Conservation (phyloP, 176 grass and related monocot species). For the Paspalum notatum region DNA sequence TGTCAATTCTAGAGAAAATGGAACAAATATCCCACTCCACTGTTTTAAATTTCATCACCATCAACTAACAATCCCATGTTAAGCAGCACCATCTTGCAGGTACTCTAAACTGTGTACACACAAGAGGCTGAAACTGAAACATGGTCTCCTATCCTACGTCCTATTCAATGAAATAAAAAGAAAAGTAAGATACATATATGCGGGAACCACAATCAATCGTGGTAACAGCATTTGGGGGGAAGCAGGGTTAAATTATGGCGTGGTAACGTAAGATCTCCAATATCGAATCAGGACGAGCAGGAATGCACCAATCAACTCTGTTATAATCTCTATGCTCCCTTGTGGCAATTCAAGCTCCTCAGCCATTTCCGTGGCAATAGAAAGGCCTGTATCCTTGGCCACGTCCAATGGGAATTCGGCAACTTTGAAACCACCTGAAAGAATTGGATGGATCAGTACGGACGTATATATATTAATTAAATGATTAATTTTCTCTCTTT, state of each 20-base stretch:
- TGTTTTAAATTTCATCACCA: conserved; percentile 41
- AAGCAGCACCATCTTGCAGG: conserved; percentile 29
- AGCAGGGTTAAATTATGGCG: conserved; percentile 29
- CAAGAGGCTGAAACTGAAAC: conserved; percentile 34
- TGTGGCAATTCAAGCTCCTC: conserved; percentile 35
- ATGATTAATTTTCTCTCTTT: not conserved
- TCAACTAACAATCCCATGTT: conserved; percentile 26
- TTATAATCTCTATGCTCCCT: conserved; percentile 34
- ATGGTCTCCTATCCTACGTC: conserved; percentile 18
- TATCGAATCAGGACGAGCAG: conserved; percentile 42
- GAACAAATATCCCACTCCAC: not conserved
- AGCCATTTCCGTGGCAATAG: conserved; percentile 52
- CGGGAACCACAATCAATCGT: not conserved
- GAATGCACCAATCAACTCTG: conserved; percentile 55
- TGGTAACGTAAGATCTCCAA: conserved; percentile 31
- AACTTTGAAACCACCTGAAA: conserved; percentile 43
- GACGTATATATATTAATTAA: not conserved
- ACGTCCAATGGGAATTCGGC: conserved; percentile 39
- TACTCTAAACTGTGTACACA: conserved; percentile 3
- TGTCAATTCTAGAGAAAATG: not conserved
- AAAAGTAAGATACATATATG: conserved; percentile 38
- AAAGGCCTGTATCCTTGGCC: conserved; percentile 42
- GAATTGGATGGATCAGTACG: conserved; percentile 15
- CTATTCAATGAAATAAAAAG: conserved; percentile 3
- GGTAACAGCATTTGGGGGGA: conserved; percentile 3